A percentile compares a stretch with the other conserved stretches of the same genome.
Evolutionary conservation across 1,284 basidiomycete genomes (phyloP).

Genomic region (Ganoderma multipileum): DNA sequence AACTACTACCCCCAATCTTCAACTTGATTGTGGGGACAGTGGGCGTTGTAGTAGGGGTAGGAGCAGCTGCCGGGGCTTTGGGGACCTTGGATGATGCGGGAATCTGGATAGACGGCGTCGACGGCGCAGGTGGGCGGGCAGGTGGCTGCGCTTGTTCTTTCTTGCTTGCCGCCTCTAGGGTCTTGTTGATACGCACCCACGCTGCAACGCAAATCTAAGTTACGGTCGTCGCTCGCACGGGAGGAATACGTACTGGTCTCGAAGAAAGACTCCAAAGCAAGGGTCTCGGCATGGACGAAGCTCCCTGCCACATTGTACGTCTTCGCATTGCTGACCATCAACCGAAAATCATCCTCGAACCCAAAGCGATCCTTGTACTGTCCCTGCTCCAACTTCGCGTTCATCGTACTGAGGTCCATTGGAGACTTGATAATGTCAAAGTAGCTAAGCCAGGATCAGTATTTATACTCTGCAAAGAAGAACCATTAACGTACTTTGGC

Average conservation of each 20-base stretch:
- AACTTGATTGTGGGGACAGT: slow-evolving; percentile 66
- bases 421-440: slow-evolving; percentile 91
- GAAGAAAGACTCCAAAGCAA: slow-evolving; percentile 83
- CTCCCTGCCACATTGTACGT: slow-evolving; percentile 83
- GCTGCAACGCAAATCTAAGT: slow-evolving; percentile 47
- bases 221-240: neutral
- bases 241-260: slow-evolving; percentile 70
- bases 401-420: slow-evolving; percentile 94
- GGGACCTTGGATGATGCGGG: slow-evolving; percentile 36
- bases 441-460: slow-evolving; percentile 61
- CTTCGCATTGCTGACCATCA: slow-evolving; percentile 91
- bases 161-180: slow-evolving; percentile 59
- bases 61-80: slow-evolving; percentile 40
- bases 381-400: slow-evolving; percentile 87
- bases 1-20: slow-evolving; percentile 51
- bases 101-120: slow-evolving; percentile 8
- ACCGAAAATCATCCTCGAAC: slow-evolving; percentile 87
- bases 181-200: slow-evolving; percentile 82
- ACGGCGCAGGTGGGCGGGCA: slow-evolving; percentile 9
- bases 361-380: slow-evolving; percentile 87
- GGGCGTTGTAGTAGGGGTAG: slow-evolving; percentile 36
- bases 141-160: slow-evolving; percentile 44
- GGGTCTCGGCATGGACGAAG: slow-evolving; percentile 80
- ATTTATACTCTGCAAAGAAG: neutral
- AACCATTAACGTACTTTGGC: slow-evolving; percentile 66